These are phyloP conservation scores for Puccinia polysora DNA, from an alignment of 1,284 basidiomycete genomes.

Conservation along the genomic window DNA sequence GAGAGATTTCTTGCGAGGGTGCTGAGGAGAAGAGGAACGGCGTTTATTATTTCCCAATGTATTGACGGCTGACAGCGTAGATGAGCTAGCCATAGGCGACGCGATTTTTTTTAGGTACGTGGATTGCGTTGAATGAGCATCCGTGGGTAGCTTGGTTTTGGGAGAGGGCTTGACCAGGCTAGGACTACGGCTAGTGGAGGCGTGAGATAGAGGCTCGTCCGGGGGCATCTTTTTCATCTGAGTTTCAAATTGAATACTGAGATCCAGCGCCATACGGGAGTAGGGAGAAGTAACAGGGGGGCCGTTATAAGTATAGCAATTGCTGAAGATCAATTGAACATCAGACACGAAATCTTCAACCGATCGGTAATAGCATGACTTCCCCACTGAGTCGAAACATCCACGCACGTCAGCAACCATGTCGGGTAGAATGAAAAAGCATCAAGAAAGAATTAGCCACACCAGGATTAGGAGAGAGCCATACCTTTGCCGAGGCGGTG, in stretches of 20 bases:
- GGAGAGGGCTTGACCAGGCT: constrained; percentile 42
- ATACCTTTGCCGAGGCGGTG: constrained; percentile 63
- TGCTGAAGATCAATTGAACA: constrained; percentile 78
- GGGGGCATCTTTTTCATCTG: constrained; percentile 75
- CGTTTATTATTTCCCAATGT: constrained; percentile 60
- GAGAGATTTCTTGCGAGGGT: constrained; percentile 52
- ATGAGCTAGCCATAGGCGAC: constrained; percentile 52
- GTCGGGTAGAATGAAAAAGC: not conserved
- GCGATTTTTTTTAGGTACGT: constrained; percentile 46
- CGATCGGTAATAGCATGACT: constrained; percentile 36
- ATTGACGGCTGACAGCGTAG: constrained; percentile 57
- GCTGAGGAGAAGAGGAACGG: constrained; percentile 69
- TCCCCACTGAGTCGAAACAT: constrained; percentile 1
- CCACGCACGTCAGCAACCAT: not conserved
- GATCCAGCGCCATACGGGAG: constrained; percentile 68
- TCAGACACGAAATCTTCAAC: constrained; percentile 76
- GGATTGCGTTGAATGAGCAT: constrained; percentile 47
- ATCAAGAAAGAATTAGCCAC: not conserved
- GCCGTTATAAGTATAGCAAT: constrained; percentile 88
- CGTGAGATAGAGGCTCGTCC: constrained; percentile 57
- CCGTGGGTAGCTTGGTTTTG: constrained; percentile 47
- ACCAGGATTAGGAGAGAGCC: not conserved
- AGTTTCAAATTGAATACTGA: constrained; percentile 83
- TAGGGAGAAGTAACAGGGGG: constrained; percentile 68
- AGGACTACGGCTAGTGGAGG: constrained; percentile 8